These are phyloP conservation scores for Candida saitoana DNA, from an alignment of 805 yeast genomes.

Conservation along the genomic window DNA sequence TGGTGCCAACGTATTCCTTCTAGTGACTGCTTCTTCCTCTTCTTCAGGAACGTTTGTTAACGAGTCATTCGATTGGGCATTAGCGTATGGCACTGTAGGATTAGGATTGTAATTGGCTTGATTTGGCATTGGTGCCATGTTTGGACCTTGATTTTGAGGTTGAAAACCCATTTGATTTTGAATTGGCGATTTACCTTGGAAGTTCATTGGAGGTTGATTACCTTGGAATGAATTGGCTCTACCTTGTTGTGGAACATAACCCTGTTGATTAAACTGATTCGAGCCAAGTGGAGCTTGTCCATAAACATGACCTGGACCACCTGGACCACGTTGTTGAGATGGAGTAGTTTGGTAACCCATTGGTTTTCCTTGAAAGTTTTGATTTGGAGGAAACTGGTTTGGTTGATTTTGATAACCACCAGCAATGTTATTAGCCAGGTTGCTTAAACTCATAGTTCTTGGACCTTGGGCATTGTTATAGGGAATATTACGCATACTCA, in stretches of 20 bases:
- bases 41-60: constrained; percentile 33
- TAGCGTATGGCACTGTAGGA: not conserved
- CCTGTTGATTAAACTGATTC: constrained; percentile 4
- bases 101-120: not conserved
- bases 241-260: constrained; percentile 6
- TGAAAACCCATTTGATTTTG: not conserved
- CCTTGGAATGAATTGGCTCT: constrained; percentile 1
- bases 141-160: not conserved
- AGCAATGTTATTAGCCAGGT: constrained; percentile 1
- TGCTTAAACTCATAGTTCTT: constrained; percentile 16
- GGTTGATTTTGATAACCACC: constrained; percentile 2
- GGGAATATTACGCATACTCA: constrained; percentile 1
- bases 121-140: not conserved
- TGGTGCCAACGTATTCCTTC: constrained; percentile 3
- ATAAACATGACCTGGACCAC: too few relatives aligned
- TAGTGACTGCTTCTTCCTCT: constrained; percentile 23
- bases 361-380: constrained; percentile 1
- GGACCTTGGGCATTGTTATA: constrained; percentile 3
- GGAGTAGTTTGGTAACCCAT: not conserved
- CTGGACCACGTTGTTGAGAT: not conserved
- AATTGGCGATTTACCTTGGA: not conserved
- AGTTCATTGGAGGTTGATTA: constrained; percentile 1
- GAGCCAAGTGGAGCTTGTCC: too few relatives aligned
- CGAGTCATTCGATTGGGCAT: constrained; percentile 26
- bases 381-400: constrained; percentile 2